These are phyloP conservation scores for Vanderwaltozyma tropicalis DNA, from an alignment of 805 yeast genomes.

Conservation along the genomic window DNA sequence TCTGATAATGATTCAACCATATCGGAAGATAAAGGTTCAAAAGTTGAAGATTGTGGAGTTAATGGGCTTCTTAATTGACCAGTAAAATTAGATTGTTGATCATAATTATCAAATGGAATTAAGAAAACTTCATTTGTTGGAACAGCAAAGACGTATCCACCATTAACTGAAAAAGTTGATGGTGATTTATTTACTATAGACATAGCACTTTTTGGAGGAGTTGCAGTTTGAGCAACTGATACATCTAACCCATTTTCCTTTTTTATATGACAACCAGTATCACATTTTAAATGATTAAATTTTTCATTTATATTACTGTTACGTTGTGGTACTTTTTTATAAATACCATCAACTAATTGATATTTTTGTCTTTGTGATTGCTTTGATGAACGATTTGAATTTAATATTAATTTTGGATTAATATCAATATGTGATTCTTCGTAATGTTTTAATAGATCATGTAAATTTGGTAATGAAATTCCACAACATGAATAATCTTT, in stretches of 20 bases:
- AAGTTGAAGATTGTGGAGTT: slow-evolving; percentile 11
- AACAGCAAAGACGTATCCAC: slow-evolving; percentile 68
- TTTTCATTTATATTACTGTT: too few relatives aligned
- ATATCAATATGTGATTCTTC: slow-evolving; percentile 83
- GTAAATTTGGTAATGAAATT: slow-evolving; percentile 79
- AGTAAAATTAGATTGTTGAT: not conserved
- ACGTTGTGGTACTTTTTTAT: too few relatives aligned
- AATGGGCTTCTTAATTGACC: slow-evolving; percentile 7
- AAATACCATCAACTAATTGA: too few relatives aligned
- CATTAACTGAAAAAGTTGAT: slow-evolving; percentile 23
- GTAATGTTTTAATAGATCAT: slow-evolving; percentile 86
- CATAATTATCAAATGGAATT: slow-evolving; percentile 9
- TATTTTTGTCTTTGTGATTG: not conserved
- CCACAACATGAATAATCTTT: slow-evolving; percentile 97
- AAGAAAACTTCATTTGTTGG: slow-evolving; percentile 88
- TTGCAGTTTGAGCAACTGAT: too few relatives aligned
- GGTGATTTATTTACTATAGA: not conserved
- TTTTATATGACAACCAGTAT: too few relatives aligned
- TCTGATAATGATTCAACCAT: too few relatives aligned
- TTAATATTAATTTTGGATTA: not conserved
- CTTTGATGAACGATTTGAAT: not conserved
- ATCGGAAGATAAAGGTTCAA: not conserved
- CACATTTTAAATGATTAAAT: too few relatives aligned
- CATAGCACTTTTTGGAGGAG: too few relatives aligned
- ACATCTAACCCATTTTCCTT: too few relatives aligned